Base-by-base conservation (phyloP, 176 grass and related monocot species). In the Themeda triandra region DNA sequence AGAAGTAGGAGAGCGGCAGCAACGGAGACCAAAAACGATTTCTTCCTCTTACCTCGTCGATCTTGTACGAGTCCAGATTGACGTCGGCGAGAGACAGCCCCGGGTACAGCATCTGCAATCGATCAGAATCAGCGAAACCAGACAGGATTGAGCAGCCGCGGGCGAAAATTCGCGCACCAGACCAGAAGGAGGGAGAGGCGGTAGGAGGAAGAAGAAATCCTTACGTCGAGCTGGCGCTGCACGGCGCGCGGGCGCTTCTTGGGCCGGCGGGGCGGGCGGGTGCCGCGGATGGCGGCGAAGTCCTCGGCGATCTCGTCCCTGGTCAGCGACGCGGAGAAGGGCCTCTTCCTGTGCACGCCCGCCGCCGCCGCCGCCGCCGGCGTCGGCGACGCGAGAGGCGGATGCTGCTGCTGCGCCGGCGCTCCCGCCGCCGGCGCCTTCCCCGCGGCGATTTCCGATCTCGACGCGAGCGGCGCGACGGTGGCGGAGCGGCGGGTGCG, bases 251-350 rank as follows among this genome's bases (percentile, higher is more conserved):
- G 64, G 54, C 86, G 86, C 83, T 91, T 93, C 79, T 77, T 93
- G 37, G 88, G 64, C 28, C 88, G 73, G 77, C 88, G 79, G 24
- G 92, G 53, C 18, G 83, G 63, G 66, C 87, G 74, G 45, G 73
- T 76, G 76, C 84, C 77, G 56, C 82, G 84, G 76, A 89, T 80
- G 65, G 79, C 69, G 49, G 40, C 42, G 75, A 92, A 80, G 69
- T 92, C 90, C 39, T 79, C 83, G 30, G 46, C 69, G 40, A 92
- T 86, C 75, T 92, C 87, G 35, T 89, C 75, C 70, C 42, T 80
- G 31, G 83, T 76, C 7, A 92, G 83, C 76, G 80, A 62, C 46
- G 81, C n/a, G 70, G 42, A 81, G 66, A 91, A 88, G 35, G 42
- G 24, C 86, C 70, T 91, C 82, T 88, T 91, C 86, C 23, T 60